Evolutionary conservation across 345 rosid genomes (phyloP), one percentile per base, ranked within the genome.

Genomic region (Cochlearia excelsa): DNA sequence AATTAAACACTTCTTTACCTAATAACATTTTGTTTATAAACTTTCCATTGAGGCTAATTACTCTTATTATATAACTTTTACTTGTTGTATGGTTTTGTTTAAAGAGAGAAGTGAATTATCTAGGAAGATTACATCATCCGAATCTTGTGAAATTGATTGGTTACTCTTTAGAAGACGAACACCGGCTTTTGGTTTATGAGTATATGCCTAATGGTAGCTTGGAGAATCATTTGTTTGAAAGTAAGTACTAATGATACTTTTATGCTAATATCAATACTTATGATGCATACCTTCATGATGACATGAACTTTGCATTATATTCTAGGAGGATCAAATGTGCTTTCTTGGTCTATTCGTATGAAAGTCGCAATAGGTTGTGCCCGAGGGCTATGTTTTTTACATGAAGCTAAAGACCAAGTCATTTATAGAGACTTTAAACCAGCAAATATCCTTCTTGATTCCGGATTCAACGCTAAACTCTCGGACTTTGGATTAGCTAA

Each of bases 401-500:
- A 91, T 6, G 84, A 85, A n/a, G 75, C 75, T 2, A 77, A 85
- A 16, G 80, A 76, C 30, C 82, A 75, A 71, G 78, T 91, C 76
- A 85, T 91, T 41, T 87, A 77, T 59, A 85, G 96, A 46, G 96
- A 91, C 79, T 84, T 91, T 39, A 87, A 91, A 79, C 69, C 94
- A 59, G 75, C 90, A 30, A 91, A 91, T 73, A 78, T 91, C 57
- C 83, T 91, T 10, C 74, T 87, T 8, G 96, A 91, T 74, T 70
- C 77, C 66, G 96, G 77, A 30, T 88, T 75, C 61, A 82, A 76
- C 58, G 86, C 91, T 6, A 86, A 79, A 73, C 93, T 92, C 64
- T 88, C 99, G 27, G 99, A 92, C 73, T 92, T 92, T 72, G 99
- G 99, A 41, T 75, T 92, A 58, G 99, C 97, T 31, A 81, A 90